Evolutionary conservation across 73 alveolate genomes (phyloP).

Genomic region (Paramecium octaurelia): DNA sequence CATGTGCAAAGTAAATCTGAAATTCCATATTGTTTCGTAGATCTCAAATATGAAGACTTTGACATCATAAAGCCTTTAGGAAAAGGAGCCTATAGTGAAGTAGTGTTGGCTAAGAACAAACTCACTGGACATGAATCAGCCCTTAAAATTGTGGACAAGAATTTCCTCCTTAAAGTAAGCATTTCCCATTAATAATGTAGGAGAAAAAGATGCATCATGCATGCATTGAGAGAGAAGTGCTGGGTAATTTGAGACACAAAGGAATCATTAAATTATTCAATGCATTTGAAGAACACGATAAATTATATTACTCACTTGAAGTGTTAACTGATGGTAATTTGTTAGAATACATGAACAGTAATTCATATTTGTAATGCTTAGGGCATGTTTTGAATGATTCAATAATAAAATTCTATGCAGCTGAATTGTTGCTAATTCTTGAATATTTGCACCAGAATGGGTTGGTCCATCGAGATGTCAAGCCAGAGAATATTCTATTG

Average conservation of each 20-base stretch:
- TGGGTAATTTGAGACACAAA: background rate
- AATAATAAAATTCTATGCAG: background rate
- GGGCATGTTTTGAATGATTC: background rate
- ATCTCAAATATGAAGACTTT: background rate
- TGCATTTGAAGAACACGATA: background rate
- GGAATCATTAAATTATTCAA: constrained; percentile 32
- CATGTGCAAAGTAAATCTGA: background rate
- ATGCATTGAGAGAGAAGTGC: constrained; percentile 15
- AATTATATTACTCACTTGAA: background rate
- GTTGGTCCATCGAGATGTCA: background rate
- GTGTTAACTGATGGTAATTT: constrained; percentile 3
- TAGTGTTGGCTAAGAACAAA: background rate
- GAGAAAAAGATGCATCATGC: constrained; percentile 45
- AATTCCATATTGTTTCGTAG: background rate
- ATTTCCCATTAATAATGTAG: background rate
- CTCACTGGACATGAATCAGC: constrained; percentile 34
- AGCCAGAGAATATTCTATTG: background rate
- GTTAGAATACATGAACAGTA: background rate
- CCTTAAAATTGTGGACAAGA: background rate
- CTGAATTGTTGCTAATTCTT: background rate
- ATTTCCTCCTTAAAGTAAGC: background rate
- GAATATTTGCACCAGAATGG: constrained; percentile 26
- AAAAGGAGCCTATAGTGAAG: constrained; percentile 13
- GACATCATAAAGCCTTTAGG: background rate
- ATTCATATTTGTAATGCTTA: background rate